phyloP scores from a whole-genome alignment of 1,284 basidiomycete species.

The Phellinidium pouzarii region DNA sequence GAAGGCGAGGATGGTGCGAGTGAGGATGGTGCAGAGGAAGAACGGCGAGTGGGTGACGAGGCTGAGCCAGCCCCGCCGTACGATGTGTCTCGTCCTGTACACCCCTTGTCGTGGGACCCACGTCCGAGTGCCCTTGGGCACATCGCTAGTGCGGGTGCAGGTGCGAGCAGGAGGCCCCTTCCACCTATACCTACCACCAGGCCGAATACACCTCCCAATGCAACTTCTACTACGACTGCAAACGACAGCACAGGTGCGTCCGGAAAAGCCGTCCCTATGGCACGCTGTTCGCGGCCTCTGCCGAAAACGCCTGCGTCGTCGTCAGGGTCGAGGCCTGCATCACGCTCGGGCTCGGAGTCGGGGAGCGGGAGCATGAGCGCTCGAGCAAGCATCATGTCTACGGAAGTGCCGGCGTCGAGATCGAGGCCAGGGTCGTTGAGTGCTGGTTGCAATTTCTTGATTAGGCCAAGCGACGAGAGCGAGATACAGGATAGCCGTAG shows the following conservation, averaged over 20 bases:
- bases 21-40: neutral
- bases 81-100: neutral
- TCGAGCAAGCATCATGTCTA: constrained; percentile 1
- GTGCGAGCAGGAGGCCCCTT: neutral
- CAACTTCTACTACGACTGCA: neutral
- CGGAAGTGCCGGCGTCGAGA: no score
- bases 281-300: constrained; percentile 4
- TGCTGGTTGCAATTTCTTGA: neutral
- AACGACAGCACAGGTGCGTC: neutral
- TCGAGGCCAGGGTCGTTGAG: no score
- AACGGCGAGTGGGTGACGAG: neutral
- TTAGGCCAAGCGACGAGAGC: no score
- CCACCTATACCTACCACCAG: neutral
- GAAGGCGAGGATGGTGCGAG: neutral
- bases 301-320: constrained; percentile 6
- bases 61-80: neutral
- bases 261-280: no score
- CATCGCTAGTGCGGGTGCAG: neutral
- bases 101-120: constrained; percentile 14
- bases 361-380: neutral
- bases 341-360: constrained; percentile 1
- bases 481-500: no score
- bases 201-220: neutral
- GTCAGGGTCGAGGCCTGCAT: neutral
- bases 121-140: constrained; percentile 10